Percentiles rank a stretch among this genome's conserved stretches.
These are phyloP conservation scores for Marsdenia floribunda DNA, from an alignment of 257 asterid genomes.

Conservation along the genomic window DNA sequence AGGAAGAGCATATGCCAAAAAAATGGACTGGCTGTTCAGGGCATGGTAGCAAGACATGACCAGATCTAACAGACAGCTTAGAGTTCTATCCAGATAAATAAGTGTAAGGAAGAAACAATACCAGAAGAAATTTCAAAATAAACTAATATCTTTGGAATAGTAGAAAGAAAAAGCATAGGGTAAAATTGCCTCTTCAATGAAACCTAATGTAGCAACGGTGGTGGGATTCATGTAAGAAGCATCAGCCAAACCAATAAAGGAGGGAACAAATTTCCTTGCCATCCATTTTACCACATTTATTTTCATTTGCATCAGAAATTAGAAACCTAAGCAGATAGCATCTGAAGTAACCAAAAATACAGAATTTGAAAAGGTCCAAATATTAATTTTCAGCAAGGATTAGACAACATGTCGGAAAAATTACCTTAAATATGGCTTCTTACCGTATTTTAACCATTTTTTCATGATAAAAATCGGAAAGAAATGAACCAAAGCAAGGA, in stretches of 20 bases:
- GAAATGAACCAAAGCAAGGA: neutral
- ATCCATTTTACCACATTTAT: neutral
- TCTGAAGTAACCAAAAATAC: neutral
- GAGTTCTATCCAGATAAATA: neutral
- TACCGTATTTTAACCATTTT: neutral
- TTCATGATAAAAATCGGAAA: neutral
- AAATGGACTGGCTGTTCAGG: neutral
- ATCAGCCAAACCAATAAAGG: conserved; percentile 31
- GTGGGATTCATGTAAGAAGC: neutral
- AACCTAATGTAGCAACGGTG: neutral
- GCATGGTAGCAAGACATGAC: neutral
- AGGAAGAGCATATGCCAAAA: neutral
- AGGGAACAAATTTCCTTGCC: neutral
- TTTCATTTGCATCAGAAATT: neutral
- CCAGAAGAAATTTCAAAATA: neutral
- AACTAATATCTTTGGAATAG: neutral
- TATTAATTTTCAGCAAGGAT: neutral
- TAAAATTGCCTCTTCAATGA: neutral
- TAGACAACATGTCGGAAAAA: neutral
- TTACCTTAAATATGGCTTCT: neutral
- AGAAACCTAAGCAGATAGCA: neutral
- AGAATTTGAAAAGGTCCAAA: neutral
- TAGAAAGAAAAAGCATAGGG: neutral
- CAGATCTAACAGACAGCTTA: neutral
- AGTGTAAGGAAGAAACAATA: neutral